These are phyloP conservation scores for Euphorbia corollata DNA, from an alignment of 441 rosid species.

Conservation along the genomic window DNA sequence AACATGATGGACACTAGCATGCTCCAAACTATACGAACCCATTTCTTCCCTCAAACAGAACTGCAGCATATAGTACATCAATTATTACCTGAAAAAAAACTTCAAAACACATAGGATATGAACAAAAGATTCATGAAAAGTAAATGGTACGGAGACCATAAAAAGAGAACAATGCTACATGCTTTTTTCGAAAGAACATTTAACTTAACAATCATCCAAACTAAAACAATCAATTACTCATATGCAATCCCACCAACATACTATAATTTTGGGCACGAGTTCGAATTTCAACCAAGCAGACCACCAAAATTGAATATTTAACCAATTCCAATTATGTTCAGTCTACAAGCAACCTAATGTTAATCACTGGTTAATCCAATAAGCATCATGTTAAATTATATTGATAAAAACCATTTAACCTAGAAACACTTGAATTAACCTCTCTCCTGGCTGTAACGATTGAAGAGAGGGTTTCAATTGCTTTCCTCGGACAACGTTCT, in stretches of 20 bases:
- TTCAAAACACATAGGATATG: not conserved
- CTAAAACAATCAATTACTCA: conserved; percentile 43
- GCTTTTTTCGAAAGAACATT: no score
- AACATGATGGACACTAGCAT: conserved; percentile 74
- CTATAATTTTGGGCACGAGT: conserved; percentile 35
- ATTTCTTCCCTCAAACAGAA: conserved; percentile 78
- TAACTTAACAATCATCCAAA: conserved; percentile 3
- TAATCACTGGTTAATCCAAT: no score
- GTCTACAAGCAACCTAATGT: no score
- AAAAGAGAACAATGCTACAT: no score
- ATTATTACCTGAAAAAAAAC: not conserved
- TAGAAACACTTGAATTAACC: conserved; percentile 25
- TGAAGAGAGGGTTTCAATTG: conserved; percentile 44
- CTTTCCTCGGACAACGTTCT: conserved; percentile 35
- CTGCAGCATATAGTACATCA: conserved; percentile 10
- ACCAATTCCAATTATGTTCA: no score
- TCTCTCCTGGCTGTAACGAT: conserved; percentile 82
- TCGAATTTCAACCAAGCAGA: no score
- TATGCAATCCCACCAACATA: conserved; percentile 93
- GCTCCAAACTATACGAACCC: conserved; percentile 82
- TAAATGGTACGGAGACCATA: not conserved
- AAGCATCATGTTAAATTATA: no score
- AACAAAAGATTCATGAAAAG: not conserved
- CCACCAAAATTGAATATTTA: no score
- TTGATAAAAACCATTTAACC: not conserved